Percentiles rank a stretch among this genome's conserved stretches.
These are phyloP conservation scores for Heterobasidion irregulare DNA, from an alignment of 1,284 basidiomycete genomes.

Conservation along the genomic window DNA sequence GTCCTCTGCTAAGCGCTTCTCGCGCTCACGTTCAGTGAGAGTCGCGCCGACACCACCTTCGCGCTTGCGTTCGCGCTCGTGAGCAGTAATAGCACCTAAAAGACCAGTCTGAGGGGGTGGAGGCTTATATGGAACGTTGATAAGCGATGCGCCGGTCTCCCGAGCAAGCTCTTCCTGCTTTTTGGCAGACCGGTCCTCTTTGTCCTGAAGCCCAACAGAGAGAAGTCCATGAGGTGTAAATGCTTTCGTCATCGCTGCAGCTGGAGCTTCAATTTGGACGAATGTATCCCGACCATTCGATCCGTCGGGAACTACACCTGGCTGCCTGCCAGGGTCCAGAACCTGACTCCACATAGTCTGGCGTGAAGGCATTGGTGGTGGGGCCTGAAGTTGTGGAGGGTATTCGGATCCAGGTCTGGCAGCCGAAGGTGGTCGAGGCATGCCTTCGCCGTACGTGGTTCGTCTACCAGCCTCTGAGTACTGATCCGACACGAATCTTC, in stretches of 20 bases:
- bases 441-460: slow-evolving; percentile 31
- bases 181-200: slow-evolving; percentile 91
- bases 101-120: slow-evolving; percentile 94
- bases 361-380: slow-evolving; percentile 41
- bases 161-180: slow-evolving; percentile 89
- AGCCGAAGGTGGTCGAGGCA: slow-evolving; percentile 18
- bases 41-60: slow-evolving; percentile 93
- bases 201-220: slow-evolving; percentile 92
- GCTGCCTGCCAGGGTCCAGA: slow-evolving; percentile 57
- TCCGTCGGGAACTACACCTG: slow-evolving; percentile 24
- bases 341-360: slow-evolving; percentile 79
- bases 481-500: slow-evolving; percentile 30
- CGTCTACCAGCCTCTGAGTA: slow-evolving; percentile 31
- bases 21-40: slow-evolving; percentile 90
- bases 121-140: slow-evolving; percentile 92
- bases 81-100: slow-evolving; percentile 90
- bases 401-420: slow-evolving; percentile 16
- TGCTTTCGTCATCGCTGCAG: slow-evolving; percentile 80
- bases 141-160: slow-evolving; percentile 81
- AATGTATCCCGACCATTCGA: slow-evolving; percentile 57
- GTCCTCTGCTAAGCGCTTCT: slow-evolving; percentile 85
- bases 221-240: slow-evolving; percentile 93
- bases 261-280: slow-evolving; percentile 71
- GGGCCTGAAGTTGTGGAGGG: slow-evolving; percentile 6
- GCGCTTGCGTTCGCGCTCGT: slow-evolving; percentile 89